These are phyloP conservation scores for Daldinia sp. DNA, from an alignment of 2,329 filamentous ascomycete species.

Conservation along the genomic window DNA sequence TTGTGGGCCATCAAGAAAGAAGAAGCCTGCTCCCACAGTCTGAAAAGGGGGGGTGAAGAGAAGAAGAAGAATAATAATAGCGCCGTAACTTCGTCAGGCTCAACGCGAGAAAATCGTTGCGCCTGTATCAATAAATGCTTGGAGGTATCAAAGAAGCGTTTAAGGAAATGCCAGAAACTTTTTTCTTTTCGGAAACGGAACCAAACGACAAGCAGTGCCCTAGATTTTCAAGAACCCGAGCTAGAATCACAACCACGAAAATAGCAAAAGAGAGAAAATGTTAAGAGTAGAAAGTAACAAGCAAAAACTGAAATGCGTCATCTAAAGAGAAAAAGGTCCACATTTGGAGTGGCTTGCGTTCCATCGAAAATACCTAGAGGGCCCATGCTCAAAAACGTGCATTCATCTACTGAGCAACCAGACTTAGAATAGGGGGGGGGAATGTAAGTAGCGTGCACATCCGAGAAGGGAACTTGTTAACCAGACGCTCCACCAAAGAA, in stretches of 20 bases:
- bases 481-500: slow-evolving; percentile 26
- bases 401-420: slow-evolving; percentile 34
- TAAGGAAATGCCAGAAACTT: slow-evolving; percentile 51
- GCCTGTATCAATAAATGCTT: slow-evolving; percentile 50
- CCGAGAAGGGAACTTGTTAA: slow-evolving; percentile 30
- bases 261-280: slow-evolving; percentile 43
- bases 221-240: slow-evolving; percentile 37
- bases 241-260: slow-evolving; percentile 47
- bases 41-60: slow-evolving; percentile 25
- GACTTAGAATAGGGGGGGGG: slow-evolving; percentile 24
- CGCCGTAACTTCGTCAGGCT: slow-evolving; percentile 49
- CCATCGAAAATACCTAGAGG: slow-evolving; percentile 29
- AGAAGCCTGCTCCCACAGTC: slow-evolving; percentile 40
- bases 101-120: slow-evolving; percentile 46
- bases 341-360: slow-evolving; percentile 32
- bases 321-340: slow-evolving; percentile 32
- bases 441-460: slow-evolving; percentile 27
- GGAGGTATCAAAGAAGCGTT: slow-evolving; percentile 53
- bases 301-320: slow-evolving; percentile 42
- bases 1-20: slow-evolving; percentile 35
- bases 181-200: slow-evolving; percentile 45
- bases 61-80: slow-evolving; percentile 11
- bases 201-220: slow-evolving; percentile 44
- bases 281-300: slow-evolving; percentile 45
- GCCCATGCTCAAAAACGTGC: slow-evolving; percentile 7